Evolutionary conservation across 163 green algal genomes (phyloP), one percentile per base, ranked within the genome.

Genomic region (Scenedesmus sp.): DNA sequence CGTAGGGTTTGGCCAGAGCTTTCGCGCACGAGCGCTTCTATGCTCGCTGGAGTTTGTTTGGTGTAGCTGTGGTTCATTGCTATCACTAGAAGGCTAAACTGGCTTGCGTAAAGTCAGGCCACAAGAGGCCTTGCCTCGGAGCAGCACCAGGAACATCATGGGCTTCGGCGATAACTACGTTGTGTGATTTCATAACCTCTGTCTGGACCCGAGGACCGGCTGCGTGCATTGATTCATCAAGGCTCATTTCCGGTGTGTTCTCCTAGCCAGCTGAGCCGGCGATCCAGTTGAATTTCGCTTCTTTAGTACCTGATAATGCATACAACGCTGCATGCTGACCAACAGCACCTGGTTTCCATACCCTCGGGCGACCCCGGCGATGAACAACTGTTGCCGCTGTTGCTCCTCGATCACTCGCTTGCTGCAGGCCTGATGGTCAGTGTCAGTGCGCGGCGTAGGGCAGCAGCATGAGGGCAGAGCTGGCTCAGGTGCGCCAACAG

Each of bases 221-320:
- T 52, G 5, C 23, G 52, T 13, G 70, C 23, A 52, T 79, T 79
- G 70, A 52, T 79, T 79, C 70, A 79, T 79, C 23, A 79, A 79
- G 70, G 70, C 70, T 79, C 23, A 79, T 79, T 79, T 79, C 70
- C 70, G 70, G 70, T 79, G 70, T 79, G 23, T 79, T 79, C 70
- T 3, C 20, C 4, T 6, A 52, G 70, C 2, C 70, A 52, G 4
- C 70, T 52, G 5, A 52, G 70, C 23, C 23, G 6, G 4, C 23
- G 70, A 79, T 79, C 70, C 13, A 5, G 2, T 5, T 6, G 4
- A 18, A 52, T n/a, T 16, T 52, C 52, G 70, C 70, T 52, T 15
- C 0, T 15, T 52, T 15, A 23, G 13, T 79, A 6, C 70, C 70
- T n/a, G 46, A 4, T 15, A 79, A 8, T 3, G 15, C 23, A 34